Conservation (phyloP, 805 yeast genomes). For the Lachancea meyersii region DNA sequence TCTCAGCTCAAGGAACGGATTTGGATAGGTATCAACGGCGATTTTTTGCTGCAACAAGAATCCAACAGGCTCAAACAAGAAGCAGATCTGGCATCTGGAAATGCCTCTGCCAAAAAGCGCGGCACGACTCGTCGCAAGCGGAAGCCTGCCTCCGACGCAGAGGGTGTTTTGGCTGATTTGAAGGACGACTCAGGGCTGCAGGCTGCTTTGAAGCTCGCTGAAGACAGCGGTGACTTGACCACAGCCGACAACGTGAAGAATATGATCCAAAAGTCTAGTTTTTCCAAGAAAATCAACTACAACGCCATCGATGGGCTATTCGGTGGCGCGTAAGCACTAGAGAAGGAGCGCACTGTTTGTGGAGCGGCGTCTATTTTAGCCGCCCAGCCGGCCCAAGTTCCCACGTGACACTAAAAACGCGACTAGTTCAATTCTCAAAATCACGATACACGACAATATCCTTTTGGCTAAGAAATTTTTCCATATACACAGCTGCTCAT, state of each 20-base stretch:
- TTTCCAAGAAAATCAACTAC: conserved; percentile 87
- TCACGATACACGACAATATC: not conserved
- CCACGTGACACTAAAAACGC: no score
- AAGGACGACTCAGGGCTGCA: conserved; percentile 34
- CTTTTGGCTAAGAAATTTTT: not conserved
- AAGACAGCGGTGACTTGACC: conserved; percentile 36
- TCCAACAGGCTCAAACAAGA: conserved; percentile 74
- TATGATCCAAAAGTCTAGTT: conserved; percentile 67
- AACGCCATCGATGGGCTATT: conserved; percentile 59
- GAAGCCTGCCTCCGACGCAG: conserved; percentile 26
- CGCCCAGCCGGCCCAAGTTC: no score
- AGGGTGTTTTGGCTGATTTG: conserved; percentile 31
- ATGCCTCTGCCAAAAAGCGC: conserved; percentile 47
- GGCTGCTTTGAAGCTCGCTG: conserved; percentile 37
- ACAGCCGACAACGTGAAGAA: conserved; percentile 77
- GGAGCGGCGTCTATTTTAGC: no score
- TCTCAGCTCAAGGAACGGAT: conserved; percentile 67
- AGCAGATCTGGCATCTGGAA: conserved; percentile 84
- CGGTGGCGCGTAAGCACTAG: conserved; percentile 9
- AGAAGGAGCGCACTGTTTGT: no score
- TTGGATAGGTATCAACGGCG: conserved; percentile 88
- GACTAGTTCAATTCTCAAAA: no score
- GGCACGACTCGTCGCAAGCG: conserved; percentile 31
- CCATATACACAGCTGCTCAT: conserved; percentile 1
- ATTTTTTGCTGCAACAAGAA: conserved; percentile 78